Evolutionary conservation across 192 early-diverging fungal genomes (phyloP).

Genomic region (Backusella morwellensis): DNA sequence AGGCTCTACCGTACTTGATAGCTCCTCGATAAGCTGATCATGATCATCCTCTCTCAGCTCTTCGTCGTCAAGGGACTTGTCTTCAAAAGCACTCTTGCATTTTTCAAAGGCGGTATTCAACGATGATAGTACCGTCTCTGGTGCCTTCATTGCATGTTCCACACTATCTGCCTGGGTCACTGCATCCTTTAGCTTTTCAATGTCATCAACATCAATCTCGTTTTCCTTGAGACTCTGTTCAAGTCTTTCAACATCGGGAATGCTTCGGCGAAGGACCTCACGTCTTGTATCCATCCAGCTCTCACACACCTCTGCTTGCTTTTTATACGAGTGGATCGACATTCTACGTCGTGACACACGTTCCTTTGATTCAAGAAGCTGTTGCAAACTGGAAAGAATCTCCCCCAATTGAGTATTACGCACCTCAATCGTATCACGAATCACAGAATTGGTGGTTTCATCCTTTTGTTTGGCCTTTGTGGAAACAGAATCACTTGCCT

Average conservation of each 20-base stretch:
- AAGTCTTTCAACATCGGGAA: not conserved
- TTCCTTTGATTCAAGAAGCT: constrained; percentile 25
- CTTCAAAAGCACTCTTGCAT: constrained; percentile 12
- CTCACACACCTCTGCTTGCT: constrained; percentile 20
- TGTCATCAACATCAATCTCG: not conserved
- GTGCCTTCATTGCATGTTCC: constrained; percentile 16
- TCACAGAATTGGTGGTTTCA: constrained; percentile 24
- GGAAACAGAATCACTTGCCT: not conserved
- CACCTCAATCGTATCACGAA: constrained; percentile 25
- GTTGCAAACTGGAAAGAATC: constrained; percentile 16
- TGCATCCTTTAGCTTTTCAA: constrained; percentile 4
- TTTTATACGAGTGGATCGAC: constrained; percentile 20
- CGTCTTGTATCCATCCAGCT: constrained; percentile 20
- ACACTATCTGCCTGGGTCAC: constrained; percentile 20
- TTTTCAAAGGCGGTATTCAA: constrained; percentile 14
- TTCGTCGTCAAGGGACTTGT: constrained; percentile 10
- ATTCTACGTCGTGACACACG: constrained; percentile 28
- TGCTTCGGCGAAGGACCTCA: not conserved
- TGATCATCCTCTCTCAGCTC: constrained; percentile 5
- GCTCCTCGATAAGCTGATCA: constrained; percentile 10
- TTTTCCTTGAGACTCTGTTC: not conserved
- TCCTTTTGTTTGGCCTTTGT: constrained; percentile 15
- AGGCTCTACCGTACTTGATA: not conserved
- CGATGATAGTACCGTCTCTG: constrained; percentile 17
- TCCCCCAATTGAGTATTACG: constrained; percentile 16